Conservation (phyloP, 2,329 filamentous ascomycete species). For the Botrytis elliptica region DNA sequence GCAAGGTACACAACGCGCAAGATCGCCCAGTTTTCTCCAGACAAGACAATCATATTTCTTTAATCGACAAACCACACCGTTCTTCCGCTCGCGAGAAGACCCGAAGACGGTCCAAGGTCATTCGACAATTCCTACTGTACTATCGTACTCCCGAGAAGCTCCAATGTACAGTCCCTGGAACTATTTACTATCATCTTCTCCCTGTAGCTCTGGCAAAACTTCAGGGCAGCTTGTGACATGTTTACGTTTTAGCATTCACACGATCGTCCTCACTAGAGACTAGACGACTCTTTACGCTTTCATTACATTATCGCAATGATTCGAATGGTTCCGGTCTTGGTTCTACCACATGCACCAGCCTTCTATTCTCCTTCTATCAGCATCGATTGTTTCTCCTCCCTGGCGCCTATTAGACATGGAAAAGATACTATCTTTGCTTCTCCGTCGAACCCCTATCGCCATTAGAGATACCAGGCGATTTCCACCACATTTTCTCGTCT, state of each 20-base stretch:
- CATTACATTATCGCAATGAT: neutral
- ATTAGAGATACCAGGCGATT: neutral
- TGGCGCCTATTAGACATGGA: neutral
- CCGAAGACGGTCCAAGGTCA: neutral
- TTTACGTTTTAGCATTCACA: neutral
- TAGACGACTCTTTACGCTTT: neutral
- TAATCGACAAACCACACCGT: neutral
- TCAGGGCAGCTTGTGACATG: neutral
- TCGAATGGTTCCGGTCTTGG: no score
- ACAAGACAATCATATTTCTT: neutral
- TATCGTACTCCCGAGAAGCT: neutral
- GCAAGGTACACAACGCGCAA: neutral
- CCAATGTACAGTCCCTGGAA: neutral
- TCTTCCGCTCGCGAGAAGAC: neutral
- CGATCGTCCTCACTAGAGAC: neutral
- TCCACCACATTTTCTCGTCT: no score
- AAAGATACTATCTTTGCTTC: neutral
- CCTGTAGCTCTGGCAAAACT: neutral
- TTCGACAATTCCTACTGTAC: neutral
- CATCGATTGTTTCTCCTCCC: neutral
- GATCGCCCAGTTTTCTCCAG: neutral
- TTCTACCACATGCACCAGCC: neutral
- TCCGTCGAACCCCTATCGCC: neutral
- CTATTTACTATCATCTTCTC: neutral
- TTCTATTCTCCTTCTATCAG: no score